Evolutionary conservation across 345 rosid genomes (phyloP).

Genomic region (Citrus trifoliata): DNA sequence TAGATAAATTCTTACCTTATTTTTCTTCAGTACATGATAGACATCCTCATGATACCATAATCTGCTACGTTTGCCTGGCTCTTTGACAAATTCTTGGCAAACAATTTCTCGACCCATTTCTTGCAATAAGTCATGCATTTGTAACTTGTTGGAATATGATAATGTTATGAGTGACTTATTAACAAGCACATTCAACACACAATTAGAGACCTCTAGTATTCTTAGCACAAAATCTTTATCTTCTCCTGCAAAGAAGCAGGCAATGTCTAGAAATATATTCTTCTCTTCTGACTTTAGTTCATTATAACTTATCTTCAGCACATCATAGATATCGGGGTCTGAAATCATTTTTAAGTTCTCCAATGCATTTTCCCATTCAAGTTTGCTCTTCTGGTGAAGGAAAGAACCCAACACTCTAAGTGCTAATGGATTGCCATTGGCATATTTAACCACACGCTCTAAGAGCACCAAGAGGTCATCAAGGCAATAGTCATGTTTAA

Average conservation of each 20-base stretch:
- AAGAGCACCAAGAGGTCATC: not conserved
- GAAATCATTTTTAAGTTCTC: no score
- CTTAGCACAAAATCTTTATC: no score
- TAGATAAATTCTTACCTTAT: not conserved
- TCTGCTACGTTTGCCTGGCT: not conserved
- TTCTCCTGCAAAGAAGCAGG: no score
- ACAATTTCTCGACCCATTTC: not conserved
- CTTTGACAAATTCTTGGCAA: not conserved
- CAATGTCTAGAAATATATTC: no score
- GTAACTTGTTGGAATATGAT: not conserved
- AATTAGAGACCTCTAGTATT: no score
- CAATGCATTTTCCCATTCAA: no score
- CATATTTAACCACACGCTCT: not conserved
- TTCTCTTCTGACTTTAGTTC: no score
- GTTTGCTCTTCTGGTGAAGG: not conserved
- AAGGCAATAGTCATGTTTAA: not conserved
- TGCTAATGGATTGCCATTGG: slow-evolving; percentile 17
- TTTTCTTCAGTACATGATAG: not conserved
- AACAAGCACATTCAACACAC: not conserved
- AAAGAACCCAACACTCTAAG: not conserved
- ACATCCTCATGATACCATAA: not conserved
- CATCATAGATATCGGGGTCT: no score
- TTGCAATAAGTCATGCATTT: not conserved
- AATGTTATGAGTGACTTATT: not conserved
- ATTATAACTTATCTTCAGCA: no score